These are phyloP conservation scores for Entomortierella beljakovae DNA, from an alignment of 192 early-diverging fungal genomes.

Conservation along the genomic window DNA sequence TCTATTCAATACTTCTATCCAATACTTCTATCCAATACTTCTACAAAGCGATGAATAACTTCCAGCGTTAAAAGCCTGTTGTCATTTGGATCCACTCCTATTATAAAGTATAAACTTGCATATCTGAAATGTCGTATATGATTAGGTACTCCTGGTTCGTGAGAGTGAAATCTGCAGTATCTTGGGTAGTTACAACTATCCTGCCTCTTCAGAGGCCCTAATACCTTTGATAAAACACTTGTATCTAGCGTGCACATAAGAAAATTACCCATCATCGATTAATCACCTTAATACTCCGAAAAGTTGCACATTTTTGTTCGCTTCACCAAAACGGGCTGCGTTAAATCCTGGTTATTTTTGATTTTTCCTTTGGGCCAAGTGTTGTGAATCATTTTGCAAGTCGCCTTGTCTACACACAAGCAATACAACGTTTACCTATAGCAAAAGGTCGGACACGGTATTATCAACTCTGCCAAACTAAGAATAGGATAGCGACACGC, in stretches of 20 bases:
- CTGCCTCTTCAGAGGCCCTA: neutral
- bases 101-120: slow-evolving; percentile 94
- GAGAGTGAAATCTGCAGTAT: too few species aligned
- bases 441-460: neutral
- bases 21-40: too few species aligned
- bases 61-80: slow-evolving; percentile 96
- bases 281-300: slow-evolving; percentile 88
- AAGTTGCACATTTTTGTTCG: slow-evolving; percentile 98
- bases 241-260: too few species aligned
- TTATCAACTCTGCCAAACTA: too few species aligned
- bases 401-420: slow-evolving; percentile 87
- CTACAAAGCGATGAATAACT: slow-evolving; percentile 98
- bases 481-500: too few species aligned
- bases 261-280: slow-evolving; percentile 33
- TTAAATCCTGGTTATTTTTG: slow-evolving; percentile 93
- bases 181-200: too few species aligned
- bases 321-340: slow-evolving; percentile 85
- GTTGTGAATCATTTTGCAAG: slow-evolving; percentile 86
- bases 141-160: neutral
- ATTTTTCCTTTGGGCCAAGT: slow-evolving; percentile 88
- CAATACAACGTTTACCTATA: slow-evolving; percentile 78
- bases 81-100: slow-evolving; percentile 90
- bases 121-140: slow-evolving; percentile 67
- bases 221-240: slow-evolving; percentile 71
- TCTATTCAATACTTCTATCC: too few species aligned